Percentiles rank a stretch among this genome's conserved stretches.
These are phyloP conservation scores for Eucalyptus virginea DNA, from an alignment of 345 rosid genomes.

Conservation along the genomic window DNA sequence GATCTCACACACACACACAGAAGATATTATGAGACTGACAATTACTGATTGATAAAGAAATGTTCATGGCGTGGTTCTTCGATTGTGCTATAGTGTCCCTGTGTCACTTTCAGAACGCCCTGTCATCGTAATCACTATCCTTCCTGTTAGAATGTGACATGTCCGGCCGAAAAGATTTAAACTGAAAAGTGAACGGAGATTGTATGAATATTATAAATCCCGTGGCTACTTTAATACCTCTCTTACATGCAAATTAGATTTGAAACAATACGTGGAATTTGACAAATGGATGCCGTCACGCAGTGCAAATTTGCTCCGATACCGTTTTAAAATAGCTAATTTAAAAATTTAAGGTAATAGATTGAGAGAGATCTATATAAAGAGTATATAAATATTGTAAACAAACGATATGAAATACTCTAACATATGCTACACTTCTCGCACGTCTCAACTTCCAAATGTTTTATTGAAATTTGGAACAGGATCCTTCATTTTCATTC, in stretches of 20 bases:
- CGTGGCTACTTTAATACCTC: neutral
- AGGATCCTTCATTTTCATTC: neutral
- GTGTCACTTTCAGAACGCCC: neutral
- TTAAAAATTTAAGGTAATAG: neutral
- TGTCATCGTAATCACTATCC: neutral
- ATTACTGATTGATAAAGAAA: neutral
- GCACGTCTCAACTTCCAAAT: neutral
- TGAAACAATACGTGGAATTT: neutral
- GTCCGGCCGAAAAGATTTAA: neutral
- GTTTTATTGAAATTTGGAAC: neutral
- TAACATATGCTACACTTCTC: neutral
- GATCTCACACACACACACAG: neutral
- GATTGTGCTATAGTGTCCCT: neutral
- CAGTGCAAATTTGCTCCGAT: neutral
- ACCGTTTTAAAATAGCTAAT: neutral
- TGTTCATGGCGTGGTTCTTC: neutral
- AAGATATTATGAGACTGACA: neutral
- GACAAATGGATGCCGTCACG: neutral
- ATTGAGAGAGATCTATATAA: neutral
- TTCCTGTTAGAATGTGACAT: neutral
- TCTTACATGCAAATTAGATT: neutral
- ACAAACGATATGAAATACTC: neutral
- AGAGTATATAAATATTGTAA: neutral
- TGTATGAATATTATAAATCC: neutral
- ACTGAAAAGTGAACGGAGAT: neutral